Evolutionary conservation across 441 rosid species (phyloP).

Genomic region (Pelargonium myrrhifolium): DNA sequence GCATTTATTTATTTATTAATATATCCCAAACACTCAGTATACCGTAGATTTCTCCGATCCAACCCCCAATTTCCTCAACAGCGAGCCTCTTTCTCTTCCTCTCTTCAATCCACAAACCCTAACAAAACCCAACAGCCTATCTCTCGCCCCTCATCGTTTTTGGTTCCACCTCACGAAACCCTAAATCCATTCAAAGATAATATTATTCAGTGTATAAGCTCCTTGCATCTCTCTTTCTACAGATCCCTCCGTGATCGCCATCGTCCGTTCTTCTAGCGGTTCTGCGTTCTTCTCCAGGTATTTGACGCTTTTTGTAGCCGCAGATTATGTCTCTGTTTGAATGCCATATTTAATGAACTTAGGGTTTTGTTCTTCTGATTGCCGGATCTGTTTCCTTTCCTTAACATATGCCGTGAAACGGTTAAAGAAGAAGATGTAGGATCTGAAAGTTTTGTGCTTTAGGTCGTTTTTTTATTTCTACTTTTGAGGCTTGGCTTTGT

Average conservation of each 20-base stretch:
- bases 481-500: not conserved
- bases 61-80: too few relatives aligned
- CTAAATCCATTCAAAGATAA: too few relatives aligned
- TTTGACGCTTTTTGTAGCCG: not conserved
- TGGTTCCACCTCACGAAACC: too few relatives aligned
- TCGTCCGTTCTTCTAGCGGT: not conserved
- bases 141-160: too few relatives aligned
- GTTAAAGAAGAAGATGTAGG: not conserved
- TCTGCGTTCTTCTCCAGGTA: not conserved
- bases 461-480: not conserved
- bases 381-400: not conserved
- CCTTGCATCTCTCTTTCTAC: too few relatives aligned
- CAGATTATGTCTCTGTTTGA: not conserved
- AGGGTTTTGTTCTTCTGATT: not conserved
- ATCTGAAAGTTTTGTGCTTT: not conserved
- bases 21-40: too few relatives aligned
- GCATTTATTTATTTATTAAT: too few relatives aligned
- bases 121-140: too few relatives aligned
- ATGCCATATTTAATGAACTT: not conserved
- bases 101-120: too few relatives aligned
- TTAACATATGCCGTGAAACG: not conserved
- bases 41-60: too few relatives aligned
- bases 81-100: too few relatives aligned
- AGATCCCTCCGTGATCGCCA: not conserved
- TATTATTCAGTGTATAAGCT: too few relatives aligned